These are phyloP conservation scores for Leptomonas pyrrhocoris DNA, from an alignment of 208 protist genomes.

Conservation along the genomic window DNA sequence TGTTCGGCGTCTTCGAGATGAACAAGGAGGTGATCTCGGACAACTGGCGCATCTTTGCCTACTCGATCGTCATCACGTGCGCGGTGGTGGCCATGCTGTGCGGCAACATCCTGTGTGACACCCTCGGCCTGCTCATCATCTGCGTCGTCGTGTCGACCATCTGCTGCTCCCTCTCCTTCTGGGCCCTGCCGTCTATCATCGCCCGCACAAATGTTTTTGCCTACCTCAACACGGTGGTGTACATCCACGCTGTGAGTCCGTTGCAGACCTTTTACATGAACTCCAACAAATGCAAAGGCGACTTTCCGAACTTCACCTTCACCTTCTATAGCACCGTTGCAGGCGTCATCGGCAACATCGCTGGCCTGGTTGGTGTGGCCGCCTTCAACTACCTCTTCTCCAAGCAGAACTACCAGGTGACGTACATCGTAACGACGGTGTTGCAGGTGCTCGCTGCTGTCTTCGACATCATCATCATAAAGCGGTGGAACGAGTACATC, in stretches of 20 bases:
- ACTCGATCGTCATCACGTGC: constrained; percentile 57
- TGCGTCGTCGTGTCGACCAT: constrained; percentile 42
- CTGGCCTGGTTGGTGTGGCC: constrained; percentile 41
- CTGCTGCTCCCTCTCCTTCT: constrained; percentile 52
- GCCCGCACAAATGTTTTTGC: constrained; percentile 68
- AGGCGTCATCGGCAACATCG: constrained; percentile 46
- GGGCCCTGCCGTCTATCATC: constrained; percentile 55
- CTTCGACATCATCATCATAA: constrained; percentile 68
- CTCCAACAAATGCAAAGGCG: constrained; percentile 44
- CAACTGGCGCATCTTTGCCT: constrained; percentile 54
- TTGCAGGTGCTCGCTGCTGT: constrained; percentile 43
- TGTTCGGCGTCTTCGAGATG: constrained; percentile 57
- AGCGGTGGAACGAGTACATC: constrained; percentile 62
- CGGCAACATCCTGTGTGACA: constrained; percentile 44
- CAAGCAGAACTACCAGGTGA: constrained; percentile 52
- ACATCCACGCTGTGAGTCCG: constrained; percentile 46
- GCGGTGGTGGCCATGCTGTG: constrained; percentile 50
- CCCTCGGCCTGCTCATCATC: constrained; percentile 38
- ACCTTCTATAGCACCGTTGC: constrained; percentile 69
- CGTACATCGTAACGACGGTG: constrained; percentile 40
- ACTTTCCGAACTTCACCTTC: constrained; percentile 68
- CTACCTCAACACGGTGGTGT: constrained; percentile 51
- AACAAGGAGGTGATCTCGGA: constrained; percentile 59
- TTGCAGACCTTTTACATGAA: constrained; percentile 59
- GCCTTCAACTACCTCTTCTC: constrained; percentile 67